Base-by-base conservation (phyloP, 2,329 filamentous ascomycete species). In the Daldinia eschscholtzii region DNA sequence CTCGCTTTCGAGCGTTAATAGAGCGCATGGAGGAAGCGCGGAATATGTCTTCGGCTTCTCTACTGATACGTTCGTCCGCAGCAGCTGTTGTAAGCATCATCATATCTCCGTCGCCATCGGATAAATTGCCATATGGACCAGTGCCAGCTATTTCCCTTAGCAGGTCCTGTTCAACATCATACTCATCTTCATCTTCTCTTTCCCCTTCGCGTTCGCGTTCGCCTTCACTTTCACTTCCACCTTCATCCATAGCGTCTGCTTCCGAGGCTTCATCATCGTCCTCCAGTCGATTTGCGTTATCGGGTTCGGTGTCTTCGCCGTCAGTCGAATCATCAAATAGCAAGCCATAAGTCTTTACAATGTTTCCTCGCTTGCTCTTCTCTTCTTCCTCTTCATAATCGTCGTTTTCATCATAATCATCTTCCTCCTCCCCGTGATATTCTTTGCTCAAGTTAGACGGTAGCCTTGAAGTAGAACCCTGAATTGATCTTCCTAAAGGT, bases 41-140 rank as follows among this genome's bases (percentile, higher is more conserved):
- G 73, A 84, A 86, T 62, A 88, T 84, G 61, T 83, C 83, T 66
- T 88, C 85, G 12, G 87, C 87, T 77, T 89, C 87, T 64, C 80
- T 83, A 58, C 82, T 82, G 65, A 88, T 82, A 56, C 85, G 83
- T 66, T 83, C 81, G 13, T 84, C 85, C 4, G 85, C 87, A 2
- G 86, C 85, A 0, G 87, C 86, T 7, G 86, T 88, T 48, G 83
- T 81, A 55, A 88, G 80, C 81, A 88, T 83, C 79, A 89, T 81
- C 46, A 88, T 74, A 67, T 89, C 86, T 20, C 83, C 82, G 23
- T 83, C 83, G 42, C 85, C 81, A 30, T 75, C 72, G 30, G 35
- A 69, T 12, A 75, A 75, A 12, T 72, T 73, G 35, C 61, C 75
- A 57, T 72, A 74, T 42, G 72, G 70, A n/a, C 74, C 71, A 61